Conservation (phyloP, 257 asterid genomes). For the Solanum bukasovii region DNA sequence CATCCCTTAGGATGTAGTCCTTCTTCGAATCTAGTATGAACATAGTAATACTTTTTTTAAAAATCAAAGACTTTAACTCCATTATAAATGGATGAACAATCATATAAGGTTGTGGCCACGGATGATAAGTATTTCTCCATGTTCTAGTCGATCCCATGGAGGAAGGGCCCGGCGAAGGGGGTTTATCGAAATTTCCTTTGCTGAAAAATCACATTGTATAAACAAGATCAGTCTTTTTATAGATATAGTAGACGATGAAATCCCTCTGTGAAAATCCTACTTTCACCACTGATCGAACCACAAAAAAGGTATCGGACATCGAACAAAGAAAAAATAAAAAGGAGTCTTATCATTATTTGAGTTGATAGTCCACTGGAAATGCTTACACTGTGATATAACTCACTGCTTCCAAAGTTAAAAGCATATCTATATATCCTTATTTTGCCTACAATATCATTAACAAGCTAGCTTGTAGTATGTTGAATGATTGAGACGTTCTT, state of each 20-base stretch:
- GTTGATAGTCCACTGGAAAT: too few species aligned
- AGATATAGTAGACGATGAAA: background rate
- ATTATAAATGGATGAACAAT: background rate
- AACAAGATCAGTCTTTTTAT: background rate
- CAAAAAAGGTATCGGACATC: too few species aligned
- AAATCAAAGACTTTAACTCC: background rate
- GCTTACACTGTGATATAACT: background rate
- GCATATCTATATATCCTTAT: too few species aligned
- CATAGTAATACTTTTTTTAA: background rate
- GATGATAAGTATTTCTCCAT: background rate
- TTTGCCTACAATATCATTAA: background rate
- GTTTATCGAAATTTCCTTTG: background rate
- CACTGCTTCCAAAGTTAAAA: background rate
- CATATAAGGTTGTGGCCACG: background rate
- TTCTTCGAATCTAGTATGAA: background rate
- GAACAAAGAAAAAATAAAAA: too few species aligned
- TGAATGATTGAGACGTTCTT: background rate
- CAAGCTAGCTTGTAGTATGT: background rate
- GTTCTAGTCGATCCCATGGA: background rate
- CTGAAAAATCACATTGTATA: background rate
- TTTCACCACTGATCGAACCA: background rate
- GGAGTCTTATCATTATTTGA: background rate
- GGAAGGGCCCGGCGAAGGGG: background rate
- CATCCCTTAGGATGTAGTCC: background rate
- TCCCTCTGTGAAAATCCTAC: background rate